These are phyloP conservation scores for Boletus sp. DNA, from an alignment of 1,284 basidiomycete genomes.

Conservation along the genomic window DNA sequence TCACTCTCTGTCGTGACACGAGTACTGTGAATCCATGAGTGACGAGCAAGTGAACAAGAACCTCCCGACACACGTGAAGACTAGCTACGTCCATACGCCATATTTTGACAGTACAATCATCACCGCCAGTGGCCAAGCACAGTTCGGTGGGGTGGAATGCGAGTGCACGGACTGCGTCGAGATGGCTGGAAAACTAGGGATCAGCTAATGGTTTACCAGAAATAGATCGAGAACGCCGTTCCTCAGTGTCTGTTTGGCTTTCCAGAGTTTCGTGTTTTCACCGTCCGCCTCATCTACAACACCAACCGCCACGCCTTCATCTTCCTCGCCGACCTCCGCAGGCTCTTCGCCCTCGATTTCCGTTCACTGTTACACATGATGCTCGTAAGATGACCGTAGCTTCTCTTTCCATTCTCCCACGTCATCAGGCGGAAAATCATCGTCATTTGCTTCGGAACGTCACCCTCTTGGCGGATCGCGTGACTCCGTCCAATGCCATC, in stretches of 20 bases:
- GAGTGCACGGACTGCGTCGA: constrained; percentile 89
- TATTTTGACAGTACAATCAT: constrained; percentile 95
- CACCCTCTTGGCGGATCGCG: no score
- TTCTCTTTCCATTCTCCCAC: no score
- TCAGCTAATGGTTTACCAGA: constrained; percentile 8
- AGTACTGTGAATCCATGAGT: constrained; percentile 41
- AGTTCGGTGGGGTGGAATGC: constrained; percentile 85
- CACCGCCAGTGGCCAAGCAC: constrained; percentile 86
- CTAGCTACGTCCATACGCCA: constrained; percentile 83
- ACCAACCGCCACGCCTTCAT: no score
- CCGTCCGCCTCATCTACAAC: constrained; percentile 28
- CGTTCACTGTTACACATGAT: no score
- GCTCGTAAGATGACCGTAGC: no score
- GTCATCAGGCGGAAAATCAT: no score
- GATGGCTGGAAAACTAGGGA: constrained; percentile 59
- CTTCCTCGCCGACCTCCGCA: no score
- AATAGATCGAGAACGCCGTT: constrained; percentile 59
- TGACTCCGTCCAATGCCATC: background rate
- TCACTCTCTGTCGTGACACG: constrained; percentile 78
- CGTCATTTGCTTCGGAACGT: no score
- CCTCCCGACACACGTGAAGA: constrained; percentile 59
- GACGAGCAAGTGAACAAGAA: constrained; percentile 11
- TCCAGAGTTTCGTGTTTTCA: constrained; percentile 77
- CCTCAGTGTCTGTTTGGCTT: constrained; percentile 77
- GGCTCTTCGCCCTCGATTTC: no score